Evolutionary conservation across 768 basidiomycete genomes (phyloP), one percentile per base, ranked within the genome.

Genomic region (Tylopilus plumbeoviolaceoides): DNA sequence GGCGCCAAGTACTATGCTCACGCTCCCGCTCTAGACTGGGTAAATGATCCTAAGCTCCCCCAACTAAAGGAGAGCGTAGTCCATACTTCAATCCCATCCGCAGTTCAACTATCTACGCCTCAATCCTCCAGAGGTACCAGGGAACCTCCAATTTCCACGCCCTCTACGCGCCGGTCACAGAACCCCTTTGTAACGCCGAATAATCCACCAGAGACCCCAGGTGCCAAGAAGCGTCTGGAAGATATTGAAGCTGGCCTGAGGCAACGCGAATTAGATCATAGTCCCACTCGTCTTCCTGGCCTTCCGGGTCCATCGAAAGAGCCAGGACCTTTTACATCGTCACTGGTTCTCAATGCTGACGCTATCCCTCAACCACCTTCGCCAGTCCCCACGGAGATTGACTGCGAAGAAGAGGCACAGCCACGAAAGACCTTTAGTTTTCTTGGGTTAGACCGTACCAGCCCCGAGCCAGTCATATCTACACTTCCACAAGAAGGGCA

Each of bases 1-100:
- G 40, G 7, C 14, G 38, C 38, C 17, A 9, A 20, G 39, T 25
- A n/a, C n/a, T n/a, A 38, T 30, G 42, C 21, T 41, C 12, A 4
- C 39, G 18, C 30, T 23, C 38, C 30, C 41, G 43, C 40, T 28
- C 15, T 40, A 75, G 73, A 42, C 17, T 75, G 73, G 74, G 71
- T 62, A 36, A 67, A 74, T 36, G 39, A 30, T 30, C 30, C 20
- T 12, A 58, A 65, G 18, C 59, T 58, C 25, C 57, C 49, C 17
- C 51, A 10, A 20, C 36, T 55, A 39, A 49, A 7, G 17, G 44
- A 49, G 43, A n/a, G 14, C 23, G n/a, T 9, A n/a, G 28, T 7
- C 35, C 17, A 17, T 44, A 20, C 40, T 36, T 20, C 57, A 28
- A 31, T 10, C 10, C 48, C 44, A 12, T 23, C 45, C n/a, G 25